Base-by-base conservation (phyloP, 345 rosid species). In the Rhizophora mangle region DNA sequence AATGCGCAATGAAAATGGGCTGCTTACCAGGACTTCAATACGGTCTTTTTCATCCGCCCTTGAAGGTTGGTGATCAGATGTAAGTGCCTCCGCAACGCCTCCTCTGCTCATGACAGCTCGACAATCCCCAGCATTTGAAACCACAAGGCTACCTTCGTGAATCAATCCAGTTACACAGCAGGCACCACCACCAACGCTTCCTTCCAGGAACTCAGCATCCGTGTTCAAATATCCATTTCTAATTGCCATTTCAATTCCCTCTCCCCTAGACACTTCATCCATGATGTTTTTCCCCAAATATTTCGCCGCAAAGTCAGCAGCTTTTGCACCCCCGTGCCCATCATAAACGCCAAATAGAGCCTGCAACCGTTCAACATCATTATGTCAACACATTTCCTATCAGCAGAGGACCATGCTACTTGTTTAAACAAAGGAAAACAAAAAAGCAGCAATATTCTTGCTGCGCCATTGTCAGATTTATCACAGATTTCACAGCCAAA, bases 271-370 rank as follows among this genome's bases (percentile, higher is more conserved):
- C 2, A 64, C 10, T 20, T 68, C 68, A 22, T 64, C 52, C 64
- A 81, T 43, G 7, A 87, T 85, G 69, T 87, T 88, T 72, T 83
- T 84, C 6, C 77, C 72, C 39, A 93, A 77, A 68, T 91, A 89
- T 69, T 82, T 52, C 0, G 97, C 86, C 0, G 94, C 96, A 49
- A 85, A 91, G 60, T 89, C 94, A 21, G 97, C 94, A 21, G 97
- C 98, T 72, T 84, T 83, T 8, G 77, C 69, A 26, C 97, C 96
- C 37, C 97, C 96, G 29, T 93, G 98, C 58, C 98, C 98, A 69
- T 93, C 98, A 60, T 80, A 93, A 36, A 93, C 85, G 64, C 97
- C 96, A 73, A 88, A 93, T n/a, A 89, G 67, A 51, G 91, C 97
- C 92, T 93, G 71, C 56, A 70, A 30, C 60, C 10, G 49, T 43